phyloP scores from a whole-genome alignment of 768 basidiomycete genomes.

The Russula earlei region DNA sequence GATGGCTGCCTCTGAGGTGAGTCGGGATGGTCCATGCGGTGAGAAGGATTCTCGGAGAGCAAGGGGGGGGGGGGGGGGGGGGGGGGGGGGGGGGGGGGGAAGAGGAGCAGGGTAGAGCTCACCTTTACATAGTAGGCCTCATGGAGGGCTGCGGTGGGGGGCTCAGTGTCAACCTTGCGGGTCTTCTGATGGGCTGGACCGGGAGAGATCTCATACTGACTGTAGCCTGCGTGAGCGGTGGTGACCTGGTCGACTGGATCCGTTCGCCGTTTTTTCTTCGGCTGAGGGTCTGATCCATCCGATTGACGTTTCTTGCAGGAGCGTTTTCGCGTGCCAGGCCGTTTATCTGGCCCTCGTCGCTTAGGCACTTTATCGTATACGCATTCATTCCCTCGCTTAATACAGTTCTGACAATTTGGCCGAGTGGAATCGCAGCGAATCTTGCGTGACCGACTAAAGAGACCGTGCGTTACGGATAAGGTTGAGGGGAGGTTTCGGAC shows the following conservation, averaged over 20 bases:
- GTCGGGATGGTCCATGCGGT: neutral
- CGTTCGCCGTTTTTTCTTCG: slow-evolving; percentile 29
- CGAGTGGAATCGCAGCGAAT: slow-evolving; percentile 80
- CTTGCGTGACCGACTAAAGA: slow-evolving; percentile 67
- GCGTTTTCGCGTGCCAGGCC: slow-evolving; percentile 73
- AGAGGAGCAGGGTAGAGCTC: too few relatives aligned
- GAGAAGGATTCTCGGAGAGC: neutral
- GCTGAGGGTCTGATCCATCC: slow-evolving; percentile 35
- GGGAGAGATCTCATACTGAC: slow-evolving; percentile 11
- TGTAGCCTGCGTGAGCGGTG: neutral
- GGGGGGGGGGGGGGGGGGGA: too few relatives aligned
- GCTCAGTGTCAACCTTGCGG: slow-evolving; percentile 4
- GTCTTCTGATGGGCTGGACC: slow-evolving; percentile 1
- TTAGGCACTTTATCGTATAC: slow-evolving; percentile 75
- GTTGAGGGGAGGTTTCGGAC: slow-evolving; percentile 18
- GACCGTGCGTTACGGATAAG: slow-evolving; percentile 14
- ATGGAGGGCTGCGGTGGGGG: slow-evolving; percentile 5
- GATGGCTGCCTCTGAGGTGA: slow-evolving; percentile 16
- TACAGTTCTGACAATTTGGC: slow-evolving; percentile 75
- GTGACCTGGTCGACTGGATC: slow-evolving; percentile 14
- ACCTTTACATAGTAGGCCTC: slow-evolving; percentile 16
- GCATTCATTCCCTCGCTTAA: slow-evolving; percentile 66
- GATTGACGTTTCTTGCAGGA: slow-evolving; percentile 74
- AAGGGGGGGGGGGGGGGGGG: neutral
- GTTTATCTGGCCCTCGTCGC: slow-evolving; percentile 79